These are phyloP conservation scores for Austroboletus sp. DNA, from an alignment of 1,284 basidiomycete species.

Conservation along the genomic window DNA sequence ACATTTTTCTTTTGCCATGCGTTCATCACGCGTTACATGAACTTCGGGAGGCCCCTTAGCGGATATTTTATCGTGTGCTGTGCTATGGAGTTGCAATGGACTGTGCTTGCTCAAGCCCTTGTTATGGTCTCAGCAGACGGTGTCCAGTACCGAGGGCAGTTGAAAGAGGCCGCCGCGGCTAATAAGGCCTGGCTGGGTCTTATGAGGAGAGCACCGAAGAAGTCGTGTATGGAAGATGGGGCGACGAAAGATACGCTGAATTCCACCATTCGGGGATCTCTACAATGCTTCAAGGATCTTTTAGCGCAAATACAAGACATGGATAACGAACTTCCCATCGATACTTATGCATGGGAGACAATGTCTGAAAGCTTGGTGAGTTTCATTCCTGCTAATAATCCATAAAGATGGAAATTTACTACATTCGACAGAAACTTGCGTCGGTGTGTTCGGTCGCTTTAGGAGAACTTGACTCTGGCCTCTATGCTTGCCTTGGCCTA, in stretches of 20 bases:
- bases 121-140: constrained; percentile 36
- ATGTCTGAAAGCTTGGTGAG: constrained; percentile 75
- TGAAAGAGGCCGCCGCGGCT: constrained; percentile 69
- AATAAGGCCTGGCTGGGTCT: constrained; percentile 73
- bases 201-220: constrained; percentile 46
- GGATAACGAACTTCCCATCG: constrained; percentile 67
- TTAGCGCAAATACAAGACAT: constrained; percentile 71
- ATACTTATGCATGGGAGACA: constrained; percentile 83
- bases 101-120: constrained; percentile 71
- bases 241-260: constrained; percentile 41
- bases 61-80: constrained; percentile 86
- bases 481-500: constrained; percentile 67
- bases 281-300: constrained; percentile 70
- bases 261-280: constrained; percentile 50
- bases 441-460: constrained; percentile 77
- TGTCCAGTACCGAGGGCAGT: constrained; percentile 31
- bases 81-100: constrained; percentile 78
- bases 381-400: neutral
- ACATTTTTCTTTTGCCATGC: constrained; percentile 55
- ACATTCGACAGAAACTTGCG: constrained; percentile 68
- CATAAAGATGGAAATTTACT: neutral
- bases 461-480: constrained; percentile 59
- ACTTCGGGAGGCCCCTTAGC: constrained; percentile 69
- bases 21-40: constrained; percentile 72
- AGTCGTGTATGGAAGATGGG: constrained; percentile 32